A percentile compares a stretch with the other conserved stretches of the same genome.
These are phyloP conservation scores for Gentiana macrophylla DNA, from an alignment of 257 asterid genomes.

Conservation along the genomic window DNA sequence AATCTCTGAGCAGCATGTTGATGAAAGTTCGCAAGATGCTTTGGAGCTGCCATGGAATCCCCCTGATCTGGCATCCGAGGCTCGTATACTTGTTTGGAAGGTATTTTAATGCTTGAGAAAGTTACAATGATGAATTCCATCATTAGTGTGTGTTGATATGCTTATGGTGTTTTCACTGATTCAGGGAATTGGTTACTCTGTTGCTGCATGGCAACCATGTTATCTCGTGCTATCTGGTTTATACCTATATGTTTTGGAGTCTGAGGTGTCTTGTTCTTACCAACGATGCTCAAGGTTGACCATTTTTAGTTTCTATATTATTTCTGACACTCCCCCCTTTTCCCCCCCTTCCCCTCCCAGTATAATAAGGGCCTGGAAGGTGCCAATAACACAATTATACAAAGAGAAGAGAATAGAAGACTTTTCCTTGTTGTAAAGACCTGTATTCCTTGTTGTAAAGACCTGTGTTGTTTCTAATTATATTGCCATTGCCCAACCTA, in stretches of 20 bases:
- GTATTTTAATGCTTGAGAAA: slow-evolving; percentile 31
- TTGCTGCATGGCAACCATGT: slow-evolving; percentile 96
- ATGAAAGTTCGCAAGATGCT: slow-evolving; percentile 42
- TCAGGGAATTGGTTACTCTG: slow-evolving; percentile 97
- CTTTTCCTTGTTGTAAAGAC: no score
- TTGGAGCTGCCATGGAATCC: slow-evolving; percentile 63
- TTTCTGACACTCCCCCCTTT: slow-evolving; percentile 6
- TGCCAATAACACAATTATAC: no score
- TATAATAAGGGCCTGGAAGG: no score
- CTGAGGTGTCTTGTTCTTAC: slow-evolving; percentile 72
- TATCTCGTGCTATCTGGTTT: slow-evolving; percentile 78
- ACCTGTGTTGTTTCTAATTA: no score
- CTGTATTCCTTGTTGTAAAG: no score
- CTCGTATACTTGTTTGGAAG: slow-evolving; percentile 91
- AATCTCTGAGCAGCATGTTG: slow-evolving; percentile 43
- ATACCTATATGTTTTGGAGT: slow-evolving; percentile 80
- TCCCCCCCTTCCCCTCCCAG: background rate
- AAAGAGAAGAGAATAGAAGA: no score
- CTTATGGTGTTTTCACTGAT: slow-evolving; percentile 17
- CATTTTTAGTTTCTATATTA: slow-evolving; percentile 4
- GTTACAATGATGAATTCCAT: slow-evolving; percentile 3
- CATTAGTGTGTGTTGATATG: slow-evolving; percentile 7
- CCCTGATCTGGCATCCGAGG: slow-evolving; percentile 80
- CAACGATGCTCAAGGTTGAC: slow-evolving; percentile 85
- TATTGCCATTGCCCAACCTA: no score